These are phyloP conservation scores for Colletotrichum simmondsii DNA, from an alignment of 2,329 filamentous ascomycete species.

Conservation along the genomic window DNA sequence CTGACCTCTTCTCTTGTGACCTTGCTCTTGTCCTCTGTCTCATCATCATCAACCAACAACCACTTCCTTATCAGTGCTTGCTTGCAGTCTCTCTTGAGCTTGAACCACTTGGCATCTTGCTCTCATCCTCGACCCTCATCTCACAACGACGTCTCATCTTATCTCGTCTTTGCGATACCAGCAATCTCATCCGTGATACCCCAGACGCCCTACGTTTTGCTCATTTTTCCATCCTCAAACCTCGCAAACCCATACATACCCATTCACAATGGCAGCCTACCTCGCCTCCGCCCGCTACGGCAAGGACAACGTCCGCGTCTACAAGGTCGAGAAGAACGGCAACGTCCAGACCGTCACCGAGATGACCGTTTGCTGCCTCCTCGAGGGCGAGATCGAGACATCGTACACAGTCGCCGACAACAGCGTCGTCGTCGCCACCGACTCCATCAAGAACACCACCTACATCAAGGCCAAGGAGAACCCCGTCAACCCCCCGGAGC, in stretches of 20 bases:
- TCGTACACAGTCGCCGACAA: constrained; percentile 97
- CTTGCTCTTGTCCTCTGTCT: constrained; percentile 14
- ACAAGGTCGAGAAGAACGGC: constrained; percentile 88
- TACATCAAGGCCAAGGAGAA: constrained; percentile 96
- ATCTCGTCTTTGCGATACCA: constrained; percentile 7
- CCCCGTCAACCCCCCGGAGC: constrained; percentile 91
- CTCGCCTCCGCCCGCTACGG: constrained; percentile 79
- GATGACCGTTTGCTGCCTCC: constrained; percentile 92
- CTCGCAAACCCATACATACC: background rate
- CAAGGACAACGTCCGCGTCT: constrained; percentile 98
- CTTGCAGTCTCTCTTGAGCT: background rate
- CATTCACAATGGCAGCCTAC: constrained; percentile 54
- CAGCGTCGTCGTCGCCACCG: constrained; percentile 92
- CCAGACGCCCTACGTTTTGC: background rate
- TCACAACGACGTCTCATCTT: background rate
- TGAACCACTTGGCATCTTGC: background rate
- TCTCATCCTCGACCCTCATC: background rate
- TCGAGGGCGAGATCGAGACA: constrained; percentile 90
- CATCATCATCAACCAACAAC: background rate
- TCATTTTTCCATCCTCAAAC: background rate
- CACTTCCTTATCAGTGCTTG: background rate
- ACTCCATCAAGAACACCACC: constrained; percentile 97
- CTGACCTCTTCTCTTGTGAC: background rate
- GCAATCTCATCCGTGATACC: background rate
- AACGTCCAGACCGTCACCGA: constrained; percentile 88